These are phyloP conservation scores for Vickermania spadyakhi DNA, from an alignment of 208 protist species.

Conservation along the genomic window DNA sequence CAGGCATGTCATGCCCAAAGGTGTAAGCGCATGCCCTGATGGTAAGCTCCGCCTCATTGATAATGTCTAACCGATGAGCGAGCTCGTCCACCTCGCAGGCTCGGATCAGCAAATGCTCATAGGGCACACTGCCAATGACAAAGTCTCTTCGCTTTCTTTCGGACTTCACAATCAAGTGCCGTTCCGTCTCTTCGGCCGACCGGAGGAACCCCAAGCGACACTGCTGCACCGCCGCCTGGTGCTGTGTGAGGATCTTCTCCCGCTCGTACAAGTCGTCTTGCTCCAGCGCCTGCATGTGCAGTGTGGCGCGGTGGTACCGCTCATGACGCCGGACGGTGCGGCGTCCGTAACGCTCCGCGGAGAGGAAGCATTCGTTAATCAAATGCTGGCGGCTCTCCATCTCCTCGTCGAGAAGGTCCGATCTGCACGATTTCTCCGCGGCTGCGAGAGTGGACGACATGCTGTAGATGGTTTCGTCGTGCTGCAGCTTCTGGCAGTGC, in stretches of 20 bases:
- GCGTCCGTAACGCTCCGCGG: not conserved
- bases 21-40: constrained; percentile 17
- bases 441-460: not conserved
- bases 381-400: not conserved
- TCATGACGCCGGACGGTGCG: constrained; percentile 12
- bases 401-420: not conserved
- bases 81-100: constrained; percentile 37
- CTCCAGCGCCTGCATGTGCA: constrained; percentile 4
- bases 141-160: constrained; percentile 15
- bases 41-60: constrained; percentile 24
- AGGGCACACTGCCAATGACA: constrained; percentile 15
- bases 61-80: constrained; percentile 22
- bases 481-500: constrained; percentile 6
- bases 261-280: not conserved
- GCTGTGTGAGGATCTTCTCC: constrained; percentile 4
- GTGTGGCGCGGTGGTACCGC: constrained; percentile 11
- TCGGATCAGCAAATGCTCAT: constrained; percentile 10
- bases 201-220: not conserved
- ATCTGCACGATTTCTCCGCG: constrained; percentile 2
- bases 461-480: not conserved
- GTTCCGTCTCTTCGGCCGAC: constrained; percentile 3
- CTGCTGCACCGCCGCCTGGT: not conserved
- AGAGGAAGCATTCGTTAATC: not conserved
- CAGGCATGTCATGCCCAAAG: constrained; percentile 8
- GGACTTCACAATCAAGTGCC: constrained; percentile 1